Evolutionary conservation across 2,329 filamentous ascomycete genomes (phyloP).

Genomic region (Septoria linicola): DNA sequence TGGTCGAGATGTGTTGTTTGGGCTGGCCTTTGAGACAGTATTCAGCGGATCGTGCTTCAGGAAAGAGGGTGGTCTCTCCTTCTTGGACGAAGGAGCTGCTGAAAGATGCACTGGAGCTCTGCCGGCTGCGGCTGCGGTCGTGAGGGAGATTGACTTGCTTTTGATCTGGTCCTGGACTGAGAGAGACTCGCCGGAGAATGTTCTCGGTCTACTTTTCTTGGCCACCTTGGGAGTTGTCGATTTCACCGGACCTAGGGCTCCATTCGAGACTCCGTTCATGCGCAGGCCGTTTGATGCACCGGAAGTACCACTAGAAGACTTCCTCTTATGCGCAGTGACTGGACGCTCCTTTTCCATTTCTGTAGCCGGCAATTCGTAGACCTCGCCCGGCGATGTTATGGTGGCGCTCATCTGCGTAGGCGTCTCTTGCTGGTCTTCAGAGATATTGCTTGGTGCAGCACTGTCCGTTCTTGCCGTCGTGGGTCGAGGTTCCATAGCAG

Average conservation of each 20-base stretch:
- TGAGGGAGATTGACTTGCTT: background rate
- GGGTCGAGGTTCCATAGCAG: background rate
- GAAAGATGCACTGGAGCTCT: slow-evolving; percentile 4
- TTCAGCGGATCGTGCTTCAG: slow-evolving; percentile 21
- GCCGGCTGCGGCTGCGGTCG: slow-evolving; percentile 1
- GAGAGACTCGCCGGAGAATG: slow-evolving; percentile 24
- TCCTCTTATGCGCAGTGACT: slow-evolving; percentile 27
- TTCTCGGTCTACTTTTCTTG: slow-evolving; percentile 31
- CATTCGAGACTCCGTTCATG: slow-evolving; percentile 35
- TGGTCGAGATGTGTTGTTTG: slow-evolving; percentile 1
- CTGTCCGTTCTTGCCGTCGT: background rate
- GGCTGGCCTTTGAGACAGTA: slow-evolving; percentile 6
- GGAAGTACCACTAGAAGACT: slow-evolving; percentile 17
- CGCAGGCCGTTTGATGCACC: slow-evolving; percentile 32
- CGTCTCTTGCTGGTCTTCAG: slow-evolving; percentile 2
- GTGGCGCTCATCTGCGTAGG: slow-evolving; percentile 3
- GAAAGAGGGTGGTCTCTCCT: slow-evolving; percentile 22
- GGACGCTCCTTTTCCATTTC: slow-evolving; percentile 27
- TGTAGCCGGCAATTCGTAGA: slow-evolving; percentile 32
- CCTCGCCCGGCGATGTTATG: slow-evolving; percentile 15
- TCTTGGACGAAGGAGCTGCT: slow-evolving; percentile 6
- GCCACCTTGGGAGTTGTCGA: slow-evolving; percentile 6
- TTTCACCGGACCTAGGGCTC: slow-evolving; percentile 4
- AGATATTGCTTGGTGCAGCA: slow-evolving; percentile 3
- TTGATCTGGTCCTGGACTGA: slow-evolving; percentile 18